These are phyloP conservation scores for Chaetothyriales sp. DNA, from an alignment of 2,329 filamentous ascomycete species.

Conservation along the genomic window DNA sequence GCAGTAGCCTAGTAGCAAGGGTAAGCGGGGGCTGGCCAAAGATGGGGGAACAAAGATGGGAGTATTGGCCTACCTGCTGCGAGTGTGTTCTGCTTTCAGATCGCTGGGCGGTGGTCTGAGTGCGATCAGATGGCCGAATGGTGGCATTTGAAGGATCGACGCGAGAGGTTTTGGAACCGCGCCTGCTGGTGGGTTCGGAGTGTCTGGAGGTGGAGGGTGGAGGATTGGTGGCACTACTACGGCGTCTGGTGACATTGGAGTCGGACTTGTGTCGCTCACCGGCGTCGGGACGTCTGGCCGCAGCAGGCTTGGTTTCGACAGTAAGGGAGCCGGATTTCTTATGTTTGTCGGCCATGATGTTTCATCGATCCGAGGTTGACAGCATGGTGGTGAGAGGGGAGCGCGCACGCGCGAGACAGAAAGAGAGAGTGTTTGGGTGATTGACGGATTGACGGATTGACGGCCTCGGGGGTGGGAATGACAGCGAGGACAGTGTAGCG, in stretches of 20 bases:
- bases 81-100: neutral
- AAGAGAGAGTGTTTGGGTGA: no score
- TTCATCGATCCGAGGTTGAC: neutral
- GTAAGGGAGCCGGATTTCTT: conserved; percentile 15
- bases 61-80: neutral
- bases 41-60: neutral
- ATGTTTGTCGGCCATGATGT: neutral
- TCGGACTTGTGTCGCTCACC: conserved; percentile 16
- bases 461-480: neutral
- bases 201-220: conserved; percentile 8
- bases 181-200: conserved; percentile 7
- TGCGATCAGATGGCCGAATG: conserved; percentile 1
- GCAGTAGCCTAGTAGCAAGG: conserved; percentile 5
- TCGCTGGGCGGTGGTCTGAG: neutral
- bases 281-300: conserved; percentile 7
- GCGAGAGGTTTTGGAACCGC: conserved; percentile 10
- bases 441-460: no score
- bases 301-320: conserved; percentile 10
- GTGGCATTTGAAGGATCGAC: conserved; percentile 4
- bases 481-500: neutral
- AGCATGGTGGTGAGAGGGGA: neutral
- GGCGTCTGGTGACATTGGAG: conserved; percentile 10
- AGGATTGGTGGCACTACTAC: conserved; percentile 11
- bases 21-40: conserved; percentile 2
- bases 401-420: no score